Evolutionary conservation across 73 alveolate species (phyloP).

Genomic region (Chromera velia): DNA sequence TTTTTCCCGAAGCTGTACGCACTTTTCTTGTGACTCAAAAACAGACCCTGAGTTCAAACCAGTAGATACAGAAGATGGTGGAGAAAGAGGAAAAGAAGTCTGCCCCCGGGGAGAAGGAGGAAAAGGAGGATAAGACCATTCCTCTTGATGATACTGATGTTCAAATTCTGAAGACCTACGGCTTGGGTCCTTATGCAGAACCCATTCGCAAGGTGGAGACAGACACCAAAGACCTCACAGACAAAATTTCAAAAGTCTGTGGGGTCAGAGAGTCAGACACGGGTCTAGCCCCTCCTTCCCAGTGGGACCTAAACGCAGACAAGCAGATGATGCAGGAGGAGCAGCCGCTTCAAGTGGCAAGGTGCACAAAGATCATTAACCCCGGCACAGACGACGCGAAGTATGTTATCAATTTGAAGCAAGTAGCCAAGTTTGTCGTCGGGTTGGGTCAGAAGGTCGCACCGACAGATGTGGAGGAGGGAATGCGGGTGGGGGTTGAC

Average conservation of each 20-base stretch:
- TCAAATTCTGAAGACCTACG: background rate
- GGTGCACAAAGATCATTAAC: conserved; percentile 85
- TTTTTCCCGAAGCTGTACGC: no score
- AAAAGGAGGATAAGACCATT: background rate
- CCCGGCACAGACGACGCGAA: conserved; percentile 83
- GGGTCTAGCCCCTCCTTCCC: conserved; percentile 86
- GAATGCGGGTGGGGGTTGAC: conserved; percentile 92
- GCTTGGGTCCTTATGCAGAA: background rate
- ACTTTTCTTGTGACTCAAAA: no score
- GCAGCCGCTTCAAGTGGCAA: conserved; percentile 80
- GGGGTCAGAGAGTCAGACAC: background rate
- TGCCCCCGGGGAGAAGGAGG: no score
- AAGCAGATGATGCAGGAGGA: conserved; percentile 74
- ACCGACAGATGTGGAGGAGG: conserved; percentile 98
- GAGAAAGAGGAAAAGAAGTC: no score
- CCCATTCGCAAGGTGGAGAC: background rate
- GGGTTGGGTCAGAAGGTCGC: conserved; percentile 95
- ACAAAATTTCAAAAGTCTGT: background rate
- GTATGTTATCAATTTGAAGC: conserved; percentile 88
- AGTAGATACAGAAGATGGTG: no score
- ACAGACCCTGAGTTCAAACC: no score
- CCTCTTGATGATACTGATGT: background rate
- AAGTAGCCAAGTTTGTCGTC: conserved; percentile 95
- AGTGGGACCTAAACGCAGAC: conserved; percentile 83
- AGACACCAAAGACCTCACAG: background rate